A percentile compares a stretch with the other conserved stretches of the same genome.
These are phyloP conservation scores for Drosera capensis DNA, from an alignment of 148 eudicot genomes.

Conservation along the genomic window DNA sequence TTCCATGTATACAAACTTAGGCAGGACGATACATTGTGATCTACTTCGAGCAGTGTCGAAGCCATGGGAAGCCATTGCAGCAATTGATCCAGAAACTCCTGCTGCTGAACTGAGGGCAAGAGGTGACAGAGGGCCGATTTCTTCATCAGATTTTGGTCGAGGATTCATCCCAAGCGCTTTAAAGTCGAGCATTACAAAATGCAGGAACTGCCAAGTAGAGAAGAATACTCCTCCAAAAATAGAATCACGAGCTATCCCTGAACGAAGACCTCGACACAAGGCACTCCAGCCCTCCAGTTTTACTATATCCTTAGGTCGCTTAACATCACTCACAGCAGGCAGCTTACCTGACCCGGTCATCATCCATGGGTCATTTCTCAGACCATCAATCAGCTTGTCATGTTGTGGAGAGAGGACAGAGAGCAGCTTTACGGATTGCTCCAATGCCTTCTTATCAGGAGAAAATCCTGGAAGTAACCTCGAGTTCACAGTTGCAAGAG, in stretches of 20 bases:
- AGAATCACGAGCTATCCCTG: conserved; percentile 66
- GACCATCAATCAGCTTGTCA: conserved; percentile 28
- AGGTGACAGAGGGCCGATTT: conserved; percentile 72
- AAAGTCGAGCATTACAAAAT: conserved; percentile 55
- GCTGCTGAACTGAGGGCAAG: conserved; percentile 63
- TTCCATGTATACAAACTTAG: conserved; percentile 73
- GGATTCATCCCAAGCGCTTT: conserved; percentile 83
- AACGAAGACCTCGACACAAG: conserved; percentile 68
- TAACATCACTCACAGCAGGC: conserved; percentile 63
- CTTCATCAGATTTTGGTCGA: conserved; percentile 51
- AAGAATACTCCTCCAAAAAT: conserved; percentile 83
- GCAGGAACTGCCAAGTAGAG: conserved; percentile 68
- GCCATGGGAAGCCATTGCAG: conserved; percentile 86
- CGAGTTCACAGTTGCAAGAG: conserved; percentile 28
- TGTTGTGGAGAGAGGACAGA: conserved; percentile 42
- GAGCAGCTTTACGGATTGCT: conserved; percentile 47
- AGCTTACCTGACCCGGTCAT: conserved; percentile 88
- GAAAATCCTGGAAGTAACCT: conserved; percentile 42
- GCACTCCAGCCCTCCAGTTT: conserved; percentile 77
- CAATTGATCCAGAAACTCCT: conserved; percentile 75
- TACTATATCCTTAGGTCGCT: conserved; percentile 31
- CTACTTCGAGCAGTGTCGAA: conserved; percentile 79
- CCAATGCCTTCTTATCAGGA: conserved; percentile 37
- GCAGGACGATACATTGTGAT: conserved; percentile 69
- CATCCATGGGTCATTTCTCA: conserved; percentile 90